phyloP scores from a whole-genome alignment of 83 land plant species.

The Diphasiastrum complanatum region DNA sequence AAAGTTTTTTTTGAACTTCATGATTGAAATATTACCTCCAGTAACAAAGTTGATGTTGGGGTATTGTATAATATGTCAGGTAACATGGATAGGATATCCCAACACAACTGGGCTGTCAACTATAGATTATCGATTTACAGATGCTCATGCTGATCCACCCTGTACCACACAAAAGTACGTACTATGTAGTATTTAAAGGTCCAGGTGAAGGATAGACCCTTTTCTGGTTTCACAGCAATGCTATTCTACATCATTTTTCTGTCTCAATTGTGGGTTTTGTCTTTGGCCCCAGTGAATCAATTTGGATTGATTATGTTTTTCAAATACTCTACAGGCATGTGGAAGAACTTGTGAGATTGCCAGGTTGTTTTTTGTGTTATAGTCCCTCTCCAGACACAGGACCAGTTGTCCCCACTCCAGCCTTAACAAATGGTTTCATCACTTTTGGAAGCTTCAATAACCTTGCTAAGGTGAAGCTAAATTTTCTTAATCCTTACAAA shows the following conservation, averaged over 20 bases:
- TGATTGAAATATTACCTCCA: too few species aligned
- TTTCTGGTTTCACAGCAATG: constrained; percentile 1
- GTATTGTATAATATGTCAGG: too few species aligned
- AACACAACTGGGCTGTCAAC: constrained; percentile 92
- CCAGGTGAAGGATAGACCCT: too few species aligned
- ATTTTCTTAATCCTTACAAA: too few species aligned
- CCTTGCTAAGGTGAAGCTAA: constrained; percentile 88
- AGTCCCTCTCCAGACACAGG: constrained; percentile 96
- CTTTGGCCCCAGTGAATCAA: neutral
- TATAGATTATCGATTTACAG: constrained; percentile 86
- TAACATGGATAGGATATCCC: constrained; percentile 98
- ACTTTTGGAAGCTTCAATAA: constrained; percentile 99
- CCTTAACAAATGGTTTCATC: constrained; percentile 81
- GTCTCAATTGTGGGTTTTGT: neutral
- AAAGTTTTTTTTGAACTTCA: constrained; percentile 3
- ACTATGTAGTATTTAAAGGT: constrained; percentile 1
- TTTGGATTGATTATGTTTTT: neutral
- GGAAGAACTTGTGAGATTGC: constrained; percentile 83
- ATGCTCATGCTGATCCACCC: constrained; percentile 81
- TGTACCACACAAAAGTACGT: constrained; percentile 66
- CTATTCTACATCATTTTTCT: neutral
- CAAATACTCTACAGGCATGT: constrained; percentile 57
- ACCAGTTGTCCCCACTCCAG: constrained; percentile 71
- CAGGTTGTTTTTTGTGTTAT: constrained; percentile 89
- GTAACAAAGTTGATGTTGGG: too few species aligned